Percentiles rank a stretch among this genome's conserved stretches.
phyloP scores from a whole-genome alignment of 495 filamentous ascomycete species.

The Talaromyces nanjingensis region DNA sequence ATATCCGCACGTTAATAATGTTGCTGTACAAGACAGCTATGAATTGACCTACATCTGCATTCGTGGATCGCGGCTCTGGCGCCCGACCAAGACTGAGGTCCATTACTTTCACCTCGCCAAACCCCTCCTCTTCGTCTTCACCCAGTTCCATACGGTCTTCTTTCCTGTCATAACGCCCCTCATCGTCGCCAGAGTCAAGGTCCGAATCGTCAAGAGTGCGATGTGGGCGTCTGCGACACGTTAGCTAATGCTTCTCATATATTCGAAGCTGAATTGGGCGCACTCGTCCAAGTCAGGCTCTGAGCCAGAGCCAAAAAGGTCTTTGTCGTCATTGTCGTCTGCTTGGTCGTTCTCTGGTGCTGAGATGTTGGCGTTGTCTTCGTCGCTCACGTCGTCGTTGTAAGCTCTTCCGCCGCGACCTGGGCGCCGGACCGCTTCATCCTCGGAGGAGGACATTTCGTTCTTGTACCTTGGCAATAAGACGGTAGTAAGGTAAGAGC shows the following conservation, averaged over 20 bases:
- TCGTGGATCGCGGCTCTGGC: conserved; percentile 62
- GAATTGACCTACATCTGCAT: conserved; percentile 46
- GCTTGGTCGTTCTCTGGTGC: not conserved
- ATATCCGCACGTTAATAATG: not conserved
- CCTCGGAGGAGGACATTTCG: conserved; percentile 36
- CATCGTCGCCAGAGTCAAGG: conserved; percentile 74
- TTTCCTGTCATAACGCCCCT: conserved; percentile 46
- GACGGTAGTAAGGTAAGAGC: not conserved
- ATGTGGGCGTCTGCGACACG: conserved; percentile 32
- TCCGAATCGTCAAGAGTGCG: conserved; percentile 65
- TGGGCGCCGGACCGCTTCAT: conserved; percentile 36
- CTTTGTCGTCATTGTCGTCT: conserved; percentile 40
- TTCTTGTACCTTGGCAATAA: not conserved
- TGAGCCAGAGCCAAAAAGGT: conserved; percentile 57
- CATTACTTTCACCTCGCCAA: conserved; percentile 49
- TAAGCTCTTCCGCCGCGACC: conserved; percentile 20
- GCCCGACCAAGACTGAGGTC: conserved; percentile 57
- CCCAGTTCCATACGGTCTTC: conserved; percentile 44
- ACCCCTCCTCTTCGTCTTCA: conserved; percentile 33
- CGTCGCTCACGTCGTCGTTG: conserved; percentile 38
- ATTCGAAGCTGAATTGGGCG: conserved; percentile 27
- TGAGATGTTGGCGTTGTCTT: conserved; percentile 27
- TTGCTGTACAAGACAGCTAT: not conserved
- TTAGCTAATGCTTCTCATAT: conserved; percentile 35
- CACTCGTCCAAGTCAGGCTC: conserved; percentile 34